These are phyloP conservation scores for Cyclaneusma minus DNA, from an alignment of 2,329 filamentous ascomycete genomes.

Conservation along the genomic window DNA sequence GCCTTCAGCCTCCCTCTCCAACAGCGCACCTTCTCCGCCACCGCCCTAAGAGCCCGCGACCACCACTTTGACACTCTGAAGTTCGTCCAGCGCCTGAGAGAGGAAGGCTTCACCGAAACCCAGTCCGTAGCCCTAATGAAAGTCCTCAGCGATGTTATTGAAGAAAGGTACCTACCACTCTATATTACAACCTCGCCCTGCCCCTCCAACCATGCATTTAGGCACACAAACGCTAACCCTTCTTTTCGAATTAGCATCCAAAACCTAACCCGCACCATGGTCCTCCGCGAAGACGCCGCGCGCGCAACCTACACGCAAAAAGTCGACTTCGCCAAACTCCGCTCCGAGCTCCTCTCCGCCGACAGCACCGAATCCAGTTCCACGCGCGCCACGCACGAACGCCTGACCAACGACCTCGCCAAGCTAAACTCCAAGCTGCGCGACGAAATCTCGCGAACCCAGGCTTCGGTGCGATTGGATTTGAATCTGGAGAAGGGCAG, in stretches of 20 bases:
- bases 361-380: slow-evolving; percentile 84
- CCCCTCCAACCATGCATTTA: slow-evolving; percentile 2
- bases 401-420: slow-evolving; percentile 83
- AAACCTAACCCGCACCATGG: slow-evolving; percentile 95
- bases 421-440: slow-evolving; percentile 80
- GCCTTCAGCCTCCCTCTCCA: no score
- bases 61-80: slow-evolving; percentile 98
- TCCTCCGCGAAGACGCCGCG: slow-evolving; percentile 82
- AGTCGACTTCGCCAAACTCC: slow-evolving; percentile 94
- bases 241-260: slow-evolving; percentile 72
- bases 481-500: slow-evolving; percentile 93
- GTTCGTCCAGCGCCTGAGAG: slow-evolving; percentile 79
- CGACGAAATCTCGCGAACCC: slow-evolving; percentile 88
- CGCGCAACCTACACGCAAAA: slow-evolving; percentile 74
- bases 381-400: slow-evolving; percentile 80
- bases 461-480: slow-evolving; percentile 83
- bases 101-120: slow-evolving; percentile 88
- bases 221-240: slow-evolving; percentile 2
- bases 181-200: not conserved
- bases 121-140: slow-evolving; percentile 98
- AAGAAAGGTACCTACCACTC: slow-evolving; percentile 52
- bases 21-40: slow-evolving; percentile 48
- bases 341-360: slow-evolving; percentile 80
- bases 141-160: slow-evolving; percentile 88
- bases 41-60: slow-evolving; percentile 46